These are phyloP conservation scores for Podospora didyma DNA, from an alignment of 495 filamentous ascomycete species.

Conservation along the genomic window DNA sequence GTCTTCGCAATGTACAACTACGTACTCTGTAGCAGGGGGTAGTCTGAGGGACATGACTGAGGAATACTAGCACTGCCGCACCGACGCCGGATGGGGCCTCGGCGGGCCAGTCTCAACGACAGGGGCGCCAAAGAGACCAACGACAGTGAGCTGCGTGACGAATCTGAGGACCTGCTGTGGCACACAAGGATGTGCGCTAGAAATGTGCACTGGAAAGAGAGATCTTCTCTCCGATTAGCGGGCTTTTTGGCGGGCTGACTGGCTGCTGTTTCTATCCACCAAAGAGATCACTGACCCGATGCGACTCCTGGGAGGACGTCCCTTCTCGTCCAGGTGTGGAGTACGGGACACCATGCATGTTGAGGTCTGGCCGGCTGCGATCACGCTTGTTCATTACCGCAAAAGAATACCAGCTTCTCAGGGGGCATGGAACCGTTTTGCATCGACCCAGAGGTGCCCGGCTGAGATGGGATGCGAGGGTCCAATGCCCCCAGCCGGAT, in stretches of 20 bases:
- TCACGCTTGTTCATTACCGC: background rate
- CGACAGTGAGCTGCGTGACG: constrained; percentile 16
- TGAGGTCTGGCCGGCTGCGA: background rate
- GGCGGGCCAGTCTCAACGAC: constrained; percentile 10
- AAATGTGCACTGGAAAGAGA: constrained; percentile 11
- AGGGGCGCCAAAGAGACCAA: constrained; percentile 9
- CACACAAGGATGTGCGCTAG: constrained; percentile 15
- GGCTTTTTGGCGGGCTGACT: constrained; percentile 1
- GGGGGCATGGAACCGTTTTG: background rate
- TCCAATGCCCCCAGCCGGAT: background rate
- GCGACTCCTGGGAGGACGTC: too few species aligned
- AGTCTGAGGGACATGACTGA: background rate
- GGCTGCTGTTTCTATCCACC: background rate
- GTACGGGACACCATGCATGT: background rate
- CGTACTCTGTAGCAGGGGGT: constrained; percentile 22
- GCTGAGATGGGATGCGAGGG: background rate
- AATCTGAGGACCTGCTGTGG: constrained; percentile 21
- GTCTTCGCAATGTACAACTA: constrained; percentile 23
- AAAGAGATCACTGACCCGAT: too few species aligned
- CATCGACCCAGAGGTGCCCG: background rate
- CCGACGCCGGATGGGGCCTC: constrained; percentile 18
- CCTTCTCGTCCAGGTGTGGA: background rate
- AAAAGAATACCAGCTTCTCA: background rate
- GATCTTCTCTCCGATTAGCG: constrained; percentile 18
- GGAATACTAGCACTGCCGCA: constrained; percentile 16